Base-by-base conservation (phyloP, 148 eudicot species). In the Heliosperma pusillum region DNA sequence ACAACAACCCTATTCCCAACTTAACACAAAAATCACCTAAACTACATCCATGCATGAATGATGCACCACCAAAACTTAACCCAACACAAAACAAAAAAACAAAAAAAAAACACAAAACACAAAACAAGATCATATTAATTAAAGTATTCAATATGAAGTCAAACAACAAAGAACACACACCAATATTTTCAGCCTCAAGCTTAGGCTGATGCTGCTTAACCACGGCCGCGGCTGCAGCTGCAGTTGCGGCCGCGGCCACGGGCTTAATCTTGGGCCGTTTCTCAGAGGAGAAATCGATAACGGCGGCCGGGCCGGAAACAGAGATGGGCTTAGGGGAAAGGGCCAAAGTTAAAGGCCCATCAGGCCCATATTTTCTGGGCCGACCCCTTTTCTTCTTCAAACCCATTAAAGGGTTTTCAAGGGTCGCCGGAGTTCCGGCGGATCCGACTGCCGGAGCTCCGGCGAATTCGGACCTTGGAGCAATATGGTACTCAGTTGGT, bases 291-390 rank as follows among this genome's bases (percentile, higher is more conserved):
- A 95, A 95, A 74, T 95, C 97, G 47, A 95, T 95, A 42, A 95
- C 92, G 87, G 72, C 36, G 73, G 57, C 60, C 83, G 92, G 16
- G 83, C 60, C 88, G 0, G 71, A 78, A 4, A 89, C 80, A 4
- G 93, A 87, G 45, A 92, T 87, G 77, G 96, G 97, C 80, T 90
- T 90, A 0, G 96, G 93, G 0, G 96, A 88, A 5, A 95, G 83
- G 55, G 88, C 86, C 50, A 75, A 58, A 12, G 80, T 72, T 2
- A 86, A 88, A 11, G 89, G 58, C 71, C 97, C 97, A 79, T 89
- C 97, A 5, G 96, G 86, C 3, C 83, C 97, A 71, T 95, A 92
- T 86, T 95, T 95, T 70, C 97, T 86, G 52, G 99, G 99, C 56
- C 98, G 85, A 0, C 99, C 99, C 73, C 96, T 84, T 79, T 95